Base-by-base conservation (phyloP, 345 rosid genomes). In the Rubroshorea leprosula region DNA sequence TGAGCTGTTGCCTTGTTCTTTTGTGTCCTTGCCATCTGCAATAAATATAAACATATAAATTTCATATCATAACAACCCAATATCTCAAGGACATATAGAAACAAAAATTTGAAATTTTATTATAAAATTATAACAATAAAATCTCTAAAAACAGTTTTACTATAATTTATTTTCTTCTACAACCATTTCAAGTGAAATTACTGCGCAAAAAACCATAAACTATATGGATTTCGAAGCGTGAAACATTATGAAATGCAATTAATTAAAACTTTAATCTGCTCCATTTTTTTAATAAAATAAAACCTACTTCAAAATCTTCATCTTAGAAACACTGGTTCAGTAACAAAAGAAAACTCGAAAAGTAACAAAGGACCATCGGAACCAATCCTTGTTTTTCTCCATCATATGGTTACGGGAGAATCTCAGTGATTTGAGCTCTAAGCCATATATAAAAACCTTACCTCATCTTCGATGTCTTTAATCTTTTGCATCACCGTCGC, bases 1-100 rank as follows among this genome's bases (percentile, higher is more conserved):
- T 93, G 99, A 14, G 99, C 80, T 0, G 99, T 93, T 6, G 99
- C 99, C 78, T 93, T 93, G 71, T 93, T 93, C 83, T 93, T 93
- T 69, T 93, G 97, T 23, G 99, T 93, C 81, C 61, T 87, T 7
- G 89, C 97, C 99, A 93, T 93, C 99, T 93, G 77, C 65, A 49
- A 58, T 24, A 64, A 59, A 56, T 18, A 73, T n/a, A 6, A 35
- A 54, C 1, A 3, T 35, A 13, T 35, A 35, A 35, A 6, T 6
- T 2, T 35, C 9, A 35, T 35, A 35, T 35, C 11, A 35, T 35
- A 35, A 35, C 41, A 35, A 35, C 41, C 5, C 12, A 35, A 35
- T 6, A 35, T 35, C 41, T 35, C 12, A 35, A 35, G 49, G 31
- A 63, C 26, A 63, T 9, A 44, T 20, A 3, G 35, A 29, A 46